phyloP scores from a whole-genome alignment of 257 asterid genomes.

The Solanum megistacrolobum region DNA sequence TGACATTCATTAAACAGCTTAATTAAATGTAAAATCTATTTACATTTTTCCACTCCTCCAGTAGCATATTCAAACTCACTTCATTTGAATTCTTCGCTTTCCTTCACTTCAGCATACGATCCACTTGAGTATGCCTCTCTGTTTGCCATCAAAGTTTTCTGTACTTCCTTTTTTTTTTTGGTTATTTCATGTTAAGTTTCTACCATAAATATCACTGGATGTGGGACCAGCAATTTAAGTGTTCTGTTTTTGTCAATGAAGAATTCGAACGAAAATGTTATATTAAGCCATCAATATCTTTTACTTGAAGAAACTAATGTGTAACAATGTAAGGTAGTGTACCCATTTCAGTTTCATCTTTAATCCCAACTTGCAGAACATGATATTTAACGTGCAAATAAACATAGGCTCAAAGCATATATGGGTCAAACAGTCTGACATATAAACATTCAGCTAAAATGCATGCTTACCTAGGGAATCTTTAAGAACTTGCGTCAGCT shows the following conservation, averaged over 20 bases:
- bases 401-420: background rate
- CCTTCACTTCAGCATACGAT: background rate
- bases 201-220: background rate
- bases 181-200: background rate
- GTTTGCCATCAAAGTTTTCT: background rate
- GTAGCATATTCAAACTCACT: background rate
- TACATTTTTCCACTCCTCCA: background rate
- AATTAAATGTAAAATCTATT: background rate
- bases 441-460: background rate
- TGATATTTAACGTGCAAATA: background rate
- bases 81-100: background rate
- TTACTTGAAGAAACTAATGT: background rate
- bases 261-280: background rate
- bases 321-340: background rate
- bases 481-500: slow-evolving; percentile 15
- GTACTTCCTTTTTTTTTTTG: background rate
- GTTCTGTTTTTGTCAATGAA: background rate
- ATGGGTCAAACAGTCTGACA: background rate
- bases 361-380: background rate
- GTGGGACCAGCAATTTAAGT: background rate
- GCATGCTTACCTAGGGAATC: slow-evolving; percentile 12
- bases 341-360: background rate
- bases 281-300: background rate
- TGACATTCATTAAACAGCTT: background rate
- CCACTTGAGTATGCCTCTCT: background rate